These are phyloP conservation scores for Acer yangbiense DNA, from an alignment of 345 rosid genomes.

Conservation along the genomic window DNA sequence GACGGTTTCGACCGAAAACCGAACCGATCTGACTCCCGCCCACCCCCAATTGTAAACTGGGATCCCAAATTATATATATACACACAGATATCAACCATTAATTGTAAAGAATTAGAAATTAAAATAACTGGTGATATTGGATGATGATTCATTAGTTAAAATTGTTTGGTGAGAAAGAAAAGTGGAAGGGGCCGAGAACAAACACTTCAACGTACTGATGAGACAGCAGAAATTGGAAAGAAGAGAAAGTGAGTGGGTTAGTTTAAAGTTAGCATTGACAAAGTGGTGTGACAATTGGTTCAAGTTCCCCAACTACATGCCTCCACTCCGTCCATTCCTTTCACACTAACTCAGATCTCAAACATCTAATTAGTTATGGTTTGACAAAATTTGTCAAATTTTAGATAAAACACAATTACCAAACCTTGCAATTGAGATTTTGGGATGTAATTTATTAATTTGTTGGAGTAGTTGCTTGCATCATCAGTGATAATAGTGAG, in stretches of 20 bases:
- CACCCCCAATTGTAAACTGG: too few species aligned
- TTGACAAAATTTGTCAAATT: slow-evolving; percentile 12
- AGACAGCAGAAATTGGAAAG: background rate
- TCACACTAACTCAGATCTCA: background rate
- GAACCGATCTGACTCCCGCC: too few species aligned
- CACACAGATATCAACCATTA: too few species aligned
- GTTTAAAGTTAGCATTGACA: slow-evolving; percentile 14
- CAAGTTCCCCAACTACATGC: slow-evolving; percentile 19
- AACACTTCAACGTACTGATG: background rate
- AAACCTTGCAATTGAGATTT: background rate
- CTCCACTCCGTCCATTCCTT: slow-evolving; percentile 10
- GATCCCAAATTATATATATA: too few species aligned
- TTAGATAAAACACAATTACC: background rate
- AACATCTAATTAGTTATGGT: background rate
- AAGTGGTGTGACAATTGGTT: slow-evolving; percentile 14
- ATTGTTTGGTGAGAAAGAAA: slow-evolving; percentile 9
- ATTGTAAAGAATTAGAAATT: too few species aligned
- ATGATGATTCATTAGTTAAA: background rate
- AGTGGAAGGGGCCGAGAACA: background rate
- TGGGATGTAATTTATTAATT: too few species aligned
- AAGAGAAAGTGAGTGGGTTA: slow-evolving; percentile 9
- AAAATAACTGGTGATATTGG: background rate
- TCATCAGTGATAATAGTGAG: background rate
- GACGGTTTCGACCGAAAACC: too few species aligned
- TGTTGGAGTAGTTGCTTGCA: too few species aligned